Evolutionary conservation across 495 filamentous ascomycete species (phyloP).

Genomic region (Achaetomiella virescens): DNA sequence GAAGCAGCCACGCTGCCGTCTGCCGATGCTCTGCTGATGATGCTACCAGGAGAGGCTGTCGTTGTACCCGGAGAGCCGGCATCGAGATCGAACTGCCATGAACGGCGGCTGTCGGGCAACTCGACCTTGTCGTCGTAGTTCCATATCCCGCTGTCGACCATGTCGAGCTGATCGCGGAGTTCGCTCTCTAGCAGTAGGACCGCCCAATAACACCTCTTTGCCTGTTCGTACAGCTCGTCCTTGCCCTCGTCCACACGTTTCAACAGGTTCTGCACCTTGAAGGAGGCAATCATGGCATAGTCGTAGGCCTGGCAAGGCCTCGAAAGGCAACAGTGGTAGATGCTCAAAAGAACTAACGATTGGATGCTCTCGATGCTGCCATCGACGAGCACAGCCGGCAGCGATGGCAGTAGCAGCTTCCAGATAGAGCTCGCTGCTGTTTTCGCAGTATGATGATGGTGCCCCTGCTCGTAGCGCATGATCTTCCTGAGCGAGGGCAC

Average conservation of each 20-base stretch:
- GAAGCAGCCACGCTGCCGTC: background rate
- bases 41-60: background rate
- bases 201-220: background rate
- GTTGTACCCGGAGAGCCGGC: background rate
- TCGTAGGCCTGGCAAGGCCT: background rate
- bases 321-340: background rate
- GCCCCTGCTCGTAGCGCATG: background rate
- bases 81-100: background rate
- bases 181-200: background rate
- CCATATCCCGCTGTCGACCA: background rate
- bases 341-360: background rate
- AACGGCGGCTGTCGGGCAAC: background rate
- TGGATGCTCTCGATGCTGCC: background rate
- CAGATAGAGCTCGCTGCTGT: background rate
- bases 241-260: background rate
- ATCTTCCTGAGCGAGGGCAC: background rate
- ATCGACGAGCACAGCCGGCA: background rate
- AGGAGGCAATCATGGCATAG: background rate
- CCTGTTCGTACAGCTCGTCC: background rate
- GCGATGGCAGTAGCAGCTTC: background rate
- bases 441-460: background rate
- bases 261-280: background rate
- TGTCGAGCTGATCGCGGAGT: background rate
- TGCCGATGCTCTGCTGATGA: background rate
- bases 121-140: background rate